Evolutionary conservation across 768 basidiomycete species (phyloP), one percentile per base, ranked within the genome.

Genomic region (Mycena amicta): DNA sequence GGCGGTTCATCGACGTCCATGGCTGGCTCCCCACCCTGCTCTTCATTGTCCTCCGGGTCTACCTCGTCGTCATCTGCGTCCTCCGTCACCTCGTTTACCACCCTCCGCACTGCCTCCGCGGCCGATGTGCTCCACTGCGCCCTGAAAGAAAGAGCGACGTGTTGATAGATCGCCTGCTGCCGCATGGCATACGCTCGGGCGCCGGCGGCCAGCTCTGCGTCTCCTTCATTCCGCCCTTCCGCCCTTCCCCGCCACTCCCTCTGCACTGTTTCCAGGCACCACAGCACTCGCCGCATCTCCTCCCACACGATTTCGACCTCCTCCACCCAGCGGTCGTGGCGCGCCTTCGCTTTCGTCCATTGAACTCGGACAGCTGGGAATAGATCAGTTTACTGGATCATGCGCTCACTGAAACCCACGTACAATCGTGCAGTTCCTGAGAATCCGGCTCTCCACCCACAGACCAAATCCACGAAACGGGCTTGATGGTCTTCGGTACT

Each of bases 221-320:
- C 51, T 4, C 5, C 30, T 4, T 26, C 51, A 5, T 29, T 13
- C 25, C 25, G 28, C 6, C 5, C 47, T 5, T 15, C 26, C 22
- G 6, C 25, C 5, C 47, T 15, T 25, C 26, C 8, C 51, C 23
- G 20, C 51, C 51, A 52, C 22, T 25, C 5, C n/a, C 4, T 16
- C 51, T 22, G 22, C 30, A 5, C 29, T n/a, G 6, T 6, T n/a
- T 5, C 11, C 12, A 52, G 51, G 22, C 5, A 33, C 5, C 51
- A 30, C 5, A 52, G 51, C 16, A 40, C 37, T 5, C 51, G 51
- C 37, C 30, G 11, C 51, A 52, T 52, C 30, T 52, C 51, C 30
- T 52, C 51, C 5, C 51, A 5, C 12, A 52, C 12, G 5, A 52
- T 11, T 25, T 37, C 31, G 37, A 52, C 51, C 28, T 52, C 51